phyloP scores from a whole-genome alignment of 2,329 filamentous ascomycete species.

The Trichoderma cornu-damae region DNA sequence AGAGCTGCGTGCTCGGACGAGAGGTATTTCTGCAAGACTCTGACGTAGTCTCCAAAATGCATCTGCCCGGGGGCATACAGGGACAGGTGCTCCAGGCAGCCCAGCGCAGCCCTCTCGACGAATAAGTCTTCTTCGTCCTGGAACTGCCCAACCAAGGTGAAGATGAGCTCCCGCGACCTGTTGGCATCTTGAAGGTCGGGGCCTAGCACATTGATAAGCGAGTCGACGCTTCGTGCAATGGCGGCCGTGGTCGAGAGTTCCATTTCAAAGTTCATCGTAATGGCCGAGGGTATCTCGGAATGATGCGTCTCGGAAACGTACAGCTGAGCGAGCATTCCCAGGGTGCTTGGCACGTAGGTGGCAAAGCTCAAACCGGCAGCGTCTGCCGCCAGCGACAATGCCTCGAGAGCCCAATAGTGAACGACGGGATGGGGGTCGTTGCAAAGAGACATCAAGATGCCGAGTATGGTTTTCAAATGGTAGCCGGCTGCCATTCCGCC shows the following conservation, averaged over 20 bases:
- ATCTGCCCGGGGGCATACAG: slow-evolving; percentile 87
- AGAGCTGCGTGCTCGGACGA: slow-evolving; percentile 64
- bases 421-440: slow-evolving; percentile 93
- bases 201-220: slow-evolving; percentile 92
- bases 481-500: slow-evolving; percentile 96
- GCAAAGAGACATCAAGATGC: slow-evolving; percentile 94
- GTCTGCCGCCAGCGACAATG: slow-evolving; percentile 78
- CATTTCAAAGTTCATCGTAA: slow-evolving; percentile 86
- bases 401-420: slow-evolving; percentile 94
- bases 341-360: slow-evolving; percentile 78
- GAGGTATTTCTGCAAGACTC: slow-evolving; percentile 71
- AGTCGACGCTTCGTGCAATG: slow-evolving; percentile 83
- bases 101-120: slow-evolving; percentile 70
- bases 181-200: slow-evolving; percentile 90
- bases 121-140: slow-evolving; percentile 66
- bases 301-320: slow-evolving; percentile 92
- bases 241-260: slow-evolving; percentile 77
- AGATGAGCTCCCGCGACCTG: slow-evolving; percentile 86
- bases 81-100: slow-evolving; percentile 84
- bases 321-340: slow-evolving; percentile 90
- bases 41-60: slow-evolving; percentile 78
- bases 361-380: slow-evolving; percentile 91
- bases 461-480: slow-evolving; percentile 94
- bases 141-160: slow-evolving; percentile 80
- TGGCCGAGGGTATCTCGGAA: slow-evolving; percentile 69